phyloP scores from a whole-genome alignment of 164 flowering plant genomes.

The Malania oleifera region DNA sequence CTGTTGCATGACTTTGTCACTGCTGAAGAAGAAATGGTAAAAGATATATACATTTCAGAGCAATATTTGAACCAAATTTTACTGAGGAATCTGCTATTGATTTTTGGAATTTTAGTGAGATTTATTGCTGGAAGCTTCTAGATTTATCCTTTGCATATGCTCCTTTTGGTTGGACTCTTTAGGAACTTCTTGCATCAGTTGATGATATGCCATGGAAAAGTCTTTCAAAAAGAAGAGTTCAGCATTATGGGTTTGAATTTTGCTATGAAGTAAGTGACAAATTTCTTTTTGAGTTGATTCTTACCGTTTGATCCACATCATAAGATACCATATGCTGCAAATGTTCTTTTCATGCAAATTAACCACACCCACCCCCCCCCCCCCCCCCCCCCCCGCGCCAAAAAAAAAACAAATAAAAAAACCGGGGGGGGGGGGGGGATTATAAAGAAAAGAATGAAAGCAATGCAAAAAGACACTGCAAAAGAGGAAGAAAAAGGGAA shows the following conservation, averaged over 20 bases:
- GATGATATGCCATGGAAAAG: constrained; percentile 74
- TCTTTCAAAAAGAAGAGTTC: constrained; percentile 87
- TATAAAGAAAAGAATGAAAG: too few species aligned
- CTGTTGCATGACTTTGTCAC: constrained; percentile 68
- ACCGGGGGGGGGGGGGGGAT: too few species aligned
- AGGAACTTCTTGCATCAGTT: constrained; percentile 83
- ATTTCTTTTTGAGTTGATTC: not conserved
- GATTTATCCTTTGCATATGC: not conserved
- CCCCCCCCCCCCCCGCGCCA: too few species aligned
- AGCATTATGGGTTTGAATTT: constrained; percentile 93
- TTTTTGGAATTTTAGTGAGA: too few species aligned
- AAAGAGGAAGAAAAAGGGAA: too few species aligned
- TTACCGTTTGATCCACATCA: not conserved
- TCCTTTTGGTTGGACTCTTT: constrained; percentile 1
- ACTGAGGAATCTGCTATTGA: too few species aligned
- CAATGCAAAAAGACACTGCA: too few species aligned
- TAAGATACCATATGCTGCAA: not conserved
- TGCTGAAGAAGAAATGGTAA: constrained; percentile 64
- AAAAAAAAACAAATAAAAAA: too few species aligned
- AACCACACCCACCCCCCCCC: too few species aligned
- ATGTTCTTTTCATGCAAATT: not conserved
- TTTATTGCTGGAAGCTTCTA: too few species aligned
- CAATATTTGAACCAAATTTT: too few species aligned
- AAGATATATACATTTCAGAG: not conserved
- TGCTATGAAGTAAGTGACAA: constrained; percentile 55